These are phyloP conservation scores for Entelexis sorbosivorans DNA, from an alignment of 1,139 yeast genomes.

Conservation along the genomic window DNA sequence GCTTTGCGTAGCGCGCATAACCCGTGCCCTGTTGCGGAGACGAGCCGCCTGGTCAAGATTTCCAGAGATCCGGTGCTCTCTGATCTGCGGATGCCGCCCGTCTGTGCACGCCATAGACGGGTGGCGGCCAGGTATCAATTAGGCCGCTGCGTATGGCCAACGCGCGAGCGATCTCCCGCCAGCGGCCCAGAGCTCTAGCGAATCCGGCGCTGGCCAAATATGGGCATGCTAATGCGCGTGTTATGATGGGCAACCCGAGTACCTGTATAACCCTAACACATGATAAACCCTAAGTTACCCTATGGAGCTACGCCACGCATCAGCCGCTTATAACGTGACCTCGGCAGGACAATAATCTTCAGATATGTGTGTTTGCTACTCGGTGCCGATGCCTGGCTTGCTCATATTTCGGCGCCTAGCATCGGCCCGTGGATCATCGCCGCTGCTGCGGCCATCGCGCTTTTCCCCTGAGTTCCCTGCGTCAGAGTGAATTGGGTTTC, in stretches of 20 bases:
- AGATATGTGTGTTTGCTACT: background rate
- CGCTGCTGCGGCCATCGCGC: background rate
- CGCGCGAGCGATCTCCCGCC: no score
- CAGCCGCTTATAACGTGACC: background rate
- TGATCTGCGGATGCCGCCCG: no score
- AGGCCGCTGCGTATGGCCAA: no score
- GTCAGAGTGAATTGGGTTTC: background rate
- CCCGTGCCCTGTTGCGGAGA: no score
- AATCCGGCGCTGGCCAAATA: no score
- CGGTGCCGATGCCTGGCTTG: background rate
- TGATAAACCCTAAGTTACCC: background rate
- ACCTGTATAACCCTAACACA: background rate
- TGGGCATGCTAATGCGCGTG: background rate
- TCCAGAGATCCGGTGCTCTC: no score
- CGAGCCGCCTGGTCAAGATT: no score
- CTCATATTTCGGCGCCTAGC: background rate
- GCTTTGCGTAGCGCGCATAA: no score
- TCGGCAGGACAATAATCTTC: background rate
- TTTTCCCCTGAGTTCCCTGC: background rate
- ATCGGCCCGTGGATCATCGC: background rate
- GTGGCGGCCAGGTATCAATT: no score
- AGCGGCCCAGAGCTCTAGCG: no score
- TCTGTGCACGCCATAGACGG: no score
- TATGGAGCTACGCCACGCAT: background rate
- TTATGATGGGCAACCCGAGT: background rate